Conservation (phyloP, 2,329 filamentous ascomycete species). For the Berkeleyomyces basicola region DNA sequence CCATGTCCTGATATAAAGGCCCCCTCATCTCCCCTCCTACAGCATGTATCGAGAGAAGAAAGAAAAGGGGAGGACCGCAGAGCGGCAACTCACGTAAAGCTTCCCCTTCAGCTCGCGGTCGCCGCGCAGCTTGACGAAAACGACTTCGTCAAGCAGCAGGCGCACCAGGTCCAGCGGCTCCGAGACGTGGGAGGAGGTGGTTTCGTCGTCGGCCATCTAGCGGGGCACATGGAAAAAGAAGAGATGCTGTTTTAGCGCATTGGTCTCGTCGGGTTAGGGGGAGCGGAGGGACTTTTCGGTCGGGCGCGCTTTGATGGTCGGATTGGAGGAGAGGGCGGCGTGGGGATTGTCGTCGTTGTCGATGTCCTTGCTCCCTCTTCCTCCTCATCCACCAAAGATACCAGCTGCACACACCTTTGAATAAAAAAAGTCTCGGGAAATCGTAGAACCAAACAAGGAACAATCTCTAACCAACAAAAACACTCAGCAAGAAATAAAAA, state of each 20-base stretch:
- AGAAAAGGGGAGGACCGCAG: neutral
- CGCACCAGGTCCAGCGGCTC: slow-evolving; percentile 94
- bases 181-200: slow-evolving; percentile 44
- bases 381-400: too few species aligned
- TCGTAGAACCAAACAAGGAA: too few species aligned
- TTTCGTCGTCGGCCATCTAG: slow-evolving; percentile 66
- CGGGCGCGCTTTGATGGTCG: too few species aligned
- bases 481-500: too few species aligned
- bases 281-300: too few species aligned
- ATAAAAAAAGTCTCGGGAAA: too few species aligned
- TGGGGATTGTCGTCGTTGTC: too few species aligned
- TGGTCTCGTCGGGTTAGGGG: neutral
- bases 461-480: too few species aligned
- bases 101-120: slow-evolving; percentile 91
- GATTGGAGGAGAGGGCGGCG: too few species aligned
- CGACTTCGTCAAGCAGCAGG: slow-evolving; percentile 83
- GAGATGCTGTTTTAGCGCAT: neutral
- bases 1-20: too few species aligned
- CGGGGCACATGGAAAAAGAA: neutral
- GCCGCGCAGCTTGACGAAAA: slow-evolving; percentile 92
- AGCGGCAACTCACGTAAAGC: slow-evolving; percentile 54
- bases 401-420: too few species aligned
- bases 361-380: too few species aligned
- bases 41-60: slow-evolving; percentile 4
- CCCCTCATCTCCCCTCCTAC: neutral